Evolutionary conservation across 164 flowering plant species (phyloP).

Genomic region (Vitis rotundifolia): DNA sequence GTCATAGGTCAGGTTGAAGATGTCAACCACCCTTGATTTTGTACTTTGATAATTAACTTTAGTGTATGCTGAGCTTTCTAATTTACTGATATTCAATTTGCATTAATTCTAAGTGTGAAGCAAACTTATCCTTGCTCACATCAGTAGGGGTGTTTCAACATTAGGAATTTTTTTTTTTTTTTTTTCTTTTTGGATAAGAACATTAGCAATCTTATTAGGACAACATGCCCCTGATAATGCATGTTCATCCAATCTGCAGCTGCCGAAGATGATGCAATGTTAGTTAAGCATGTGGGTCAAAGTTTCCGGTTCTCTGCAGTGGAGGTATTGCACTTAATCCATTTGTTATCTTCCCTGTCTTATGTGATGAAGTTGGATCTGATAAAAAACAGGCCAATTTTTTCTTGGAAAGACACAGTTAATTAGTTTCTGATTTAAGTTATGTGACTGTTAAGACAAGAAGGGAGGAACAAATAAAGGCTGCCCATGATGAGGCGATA

Average conservation of each 20-base stretch:
- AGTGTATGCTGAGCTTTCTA: too few species aligned
- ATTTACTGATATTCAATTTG: too few species aligned
- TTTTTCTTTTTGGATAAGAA: too few species aligned
- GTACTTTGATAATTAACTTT: too few species aligned
- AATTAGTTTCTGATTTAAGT: not conserved
- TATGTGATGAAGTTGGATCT: not conserved
- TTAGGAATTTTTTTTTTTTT: not conserved
- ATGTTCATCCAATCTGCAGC: conserved; percentile 37
- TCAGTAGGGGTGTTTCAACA: not conserved
- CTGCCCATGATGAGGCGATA: conserved; percentile 91
- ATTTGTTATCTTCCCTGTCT: too few species aligned
- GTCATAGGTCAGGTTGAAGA: too few species aligned
- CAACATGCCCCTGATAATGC: not conserved
- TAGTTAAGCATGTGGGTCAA: conserved; percentile 75
- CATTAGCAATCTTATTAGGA: not conserved
- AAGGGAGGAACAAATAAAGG: conserved; percentile 63
- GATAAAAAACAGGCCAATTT: not conserved
- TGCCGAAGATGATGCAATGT: conserved; percentile 75
- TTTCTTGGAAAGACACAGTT: not conserved
- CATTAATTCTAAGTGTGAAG: not conserved
- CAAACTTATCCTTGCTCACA: not conserved
- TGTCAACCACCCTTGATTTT: too few species aligned
- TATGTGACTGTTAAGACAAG: conserved; percentile 46
- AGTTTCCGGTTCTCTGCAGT: conserved; percentile 82
- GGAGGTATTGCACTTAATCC: conserved; percentile 45